Evolutionary conservation across 192 early-diverging fungal genomes (phyloP).

Genomic region (Jimgerdemannia lactiflua): DNA sequence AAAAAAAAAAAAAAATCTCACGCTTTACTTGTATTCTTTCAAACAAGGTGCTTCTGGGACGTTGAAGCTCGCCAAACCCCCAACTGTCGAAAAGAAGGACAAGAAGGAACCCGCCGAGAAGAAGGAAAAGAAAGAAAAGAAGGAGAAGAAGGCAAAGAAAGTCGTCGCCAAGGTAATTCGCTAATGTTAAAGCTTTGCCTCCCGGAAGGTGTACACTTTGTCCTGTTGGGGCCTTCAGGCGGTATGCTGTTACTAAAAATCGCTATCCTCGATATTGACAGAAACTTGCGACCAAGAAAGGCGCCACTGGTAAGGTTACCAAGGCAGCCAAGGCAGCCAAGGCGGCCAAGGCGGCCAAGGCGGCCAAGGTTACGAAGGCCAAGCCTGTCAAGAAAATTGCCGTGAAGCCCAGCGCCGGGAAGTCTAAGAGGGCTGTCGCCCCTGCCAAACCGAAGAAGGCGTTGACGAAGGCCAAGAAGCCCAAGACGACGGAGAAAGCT

Average conservation of each 20-base stretch:
- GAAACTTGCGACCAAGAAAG: conserved; percentile 40
- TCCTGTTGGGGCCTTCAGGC: conserved; percentile 18
- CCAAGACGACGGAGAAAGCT: conserved; percentile 35
- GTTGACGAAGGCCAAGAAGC: conserved; percentile 13
- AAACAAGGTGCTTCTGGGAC: conserved; percentile 49
- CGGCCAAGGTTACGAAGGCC: conserved; percentile 38
- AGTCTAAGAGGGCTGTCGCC: conserved; percentile 43
- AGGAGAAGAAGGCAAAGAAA: conserved; percentile 40
- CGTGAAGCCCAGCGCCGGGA: conserved; percentile 41
- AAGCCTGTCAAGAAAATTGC: conserved; percentile 40
- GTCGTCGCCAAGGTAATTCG: conserved; percentile 36
- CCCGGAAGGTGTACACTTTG: background rate
- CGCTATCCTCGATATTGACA: background rate
- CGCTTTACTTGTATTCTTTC: no score
- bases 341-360: conserved; percentile 21
- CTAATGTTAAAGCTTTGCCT: background rate
- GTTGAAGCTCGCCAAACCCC: conserved; percentile 61
- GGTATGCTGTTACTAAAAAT: background rate
- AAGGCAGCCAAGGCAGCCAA: conserved; percentile 25
- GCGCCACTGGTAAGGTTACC: conserved; percentile 17
- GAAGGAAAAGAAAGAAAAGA: conserved; percentile 37
- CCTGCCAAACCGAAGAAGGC: conserved; percentile 3
- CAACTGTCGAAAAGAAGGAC: conserved; percentile 19
- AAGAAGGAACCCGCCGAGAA: conserved; percentile 19
- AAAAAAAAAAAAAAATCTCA: background rate